Evolutionary conservation across 441 rosid species (phyloP).

Genomic region (Capsella rubella): DNA sequence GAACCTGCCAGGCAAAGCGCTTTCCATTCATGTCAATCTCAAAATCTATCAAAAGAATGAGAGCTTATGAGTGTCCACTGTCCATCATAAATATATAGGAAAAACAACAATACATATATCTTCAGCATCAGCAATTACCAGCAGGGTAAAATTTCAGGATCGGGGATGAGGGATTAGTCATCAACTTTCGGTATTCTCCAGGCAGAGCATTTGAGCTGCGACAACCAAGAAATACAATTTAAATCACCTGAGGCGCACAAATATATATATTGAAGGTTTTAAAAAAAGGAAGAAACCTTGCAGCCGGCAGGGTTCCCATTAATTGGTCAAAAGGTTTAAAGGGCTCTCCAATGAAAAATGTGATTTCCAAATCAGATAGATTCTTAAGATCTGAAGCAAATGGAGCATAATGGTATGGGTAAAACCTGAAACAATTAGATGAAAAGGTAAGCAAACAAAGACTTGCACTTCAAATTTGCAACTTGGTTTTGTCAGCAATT

Average conservation of each 20-base stretch:
- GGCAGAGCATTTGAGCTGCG: constrained; percentile 92
- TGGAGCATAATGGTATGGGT: constrained; percentile 98
- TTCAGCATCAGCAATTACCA: constrained; percentile 53
- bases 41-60: constrained; percentile 67
- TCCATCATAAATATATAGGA: constrained; percentile 24
- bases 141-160: constrained; percentile 77
- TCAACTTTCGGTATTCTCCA: constrained; percentile 71
- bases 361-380: constrained; percentile 82
- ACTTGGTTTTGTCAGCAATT: constrained; percentile 14
- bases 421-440: constrained; percentile 73
- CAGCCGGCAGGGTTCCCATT: constrained; percentile 96
- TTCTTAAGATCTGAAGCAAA: constrained; percentile 96
- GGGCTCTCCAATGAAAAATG: constrained; percentile 87
- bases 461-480: constrained; percentile 14
- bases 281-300: constrained; percentile 62
- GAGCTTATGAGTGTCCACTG: constrained; percentile 28
- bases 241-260: constrained; percentile 29
- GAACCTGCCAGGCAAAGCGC: constrained; percentile 97
- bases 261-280: constrained; percentile 17
- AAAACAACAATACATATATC: constrained; percentile 27
- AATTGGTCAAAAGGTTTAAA: constrained; percentile 99
- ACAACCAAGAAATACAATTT: constrained; percentile 40
- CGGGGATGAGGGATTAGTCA: constrained; percentile 88
- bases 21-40: constrained; percentile 98
- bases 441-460: constrained; percentile 8